Evolutionary conservation across 768 basidiomycete genomes (phyloP), one percentile per base, ranked within the genome.

Genomic region (Dentipellis sp.): DNA sequence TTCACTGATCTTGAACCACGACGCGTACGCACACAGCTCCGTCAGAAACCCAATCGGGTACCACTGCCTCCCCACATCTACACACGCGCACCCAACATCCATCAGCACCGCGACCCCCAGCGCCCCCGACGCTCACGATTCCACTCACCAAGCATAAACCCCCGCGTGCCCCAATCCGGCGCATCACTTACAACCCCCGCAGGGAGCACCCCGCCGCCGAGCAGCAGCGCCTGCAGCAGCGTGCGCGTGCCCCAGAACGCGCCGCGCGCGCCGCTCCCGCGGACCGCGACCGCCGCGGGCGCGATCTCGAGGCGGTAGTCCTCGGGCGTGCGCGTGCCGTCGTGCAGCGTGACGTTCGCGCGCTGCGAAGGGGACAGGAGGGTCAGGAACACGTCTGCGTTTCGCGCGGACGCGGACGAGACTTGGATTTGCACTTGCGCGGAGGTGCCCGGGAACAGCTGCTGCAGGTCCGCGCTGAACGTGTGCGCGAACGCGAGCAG

Each of bases 91-190:
- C 40, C 19, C n/a, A 34, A 22, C 22, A 36, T 29, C 21, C n/a
- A n/a, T n/a, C n/a, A n/a, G n/a, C n/a, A n/a, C n/a, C n/a, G n/a
- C n/a, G n/a, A n/a, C n/a, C n/a, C n/a, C n/a, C n/a, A n/a, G n/a
- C n/a, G n/a, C n/a, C n/a, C n/a, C n/a, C n/a, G n/a, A n/a, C n/a
- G n/a, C n/a, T n/a, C n/a, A n/a, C n/a, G n/a, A n/a, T n/a, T n/a
- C n/a, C n/a, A n/a, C n/a, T n/a, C 19, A 65, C 64, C 66, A 29
- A 67, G 56, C 66, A 67, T 67, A 55, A 65, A 60, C 7, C 65
- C 66, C 14, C 65, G 58, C 8, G 63, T 66, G 11, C 37, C 40
- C 64, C 64, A 66, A 56, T 66, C 63, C 4, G 66, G 66, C 48
- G 62, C 59, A 54, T 66, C 66, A 16, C 49, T 42, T 10, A 66